Evolutionary conservation across 257 asterid genomes (phyloP).

Genomic region (Capsicum baccatum): DNA sequence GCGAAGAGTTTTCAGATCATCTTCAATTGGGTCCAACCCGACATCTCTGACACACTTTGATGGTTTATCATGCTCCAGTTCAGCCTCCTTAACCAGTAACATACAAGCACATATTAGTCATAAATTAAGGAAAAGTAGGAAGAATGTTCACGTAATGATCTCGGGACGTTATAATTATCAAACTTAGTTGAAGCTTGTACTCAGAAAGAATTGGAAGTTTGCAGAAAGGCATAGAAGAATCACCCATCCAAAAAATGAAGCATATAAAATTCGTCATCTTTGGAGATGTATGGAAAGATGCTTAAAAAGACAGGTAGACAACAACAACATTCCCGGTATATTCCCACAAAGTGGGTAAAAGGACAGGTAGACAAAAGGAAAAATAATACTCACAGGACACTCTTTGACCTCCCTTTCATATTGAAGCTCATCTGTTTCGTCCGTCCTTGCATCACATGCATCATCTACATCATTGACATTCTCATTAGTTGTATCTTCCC

Average conservation of each 20-base stretch:
- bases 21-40: constrained; percentile 87
- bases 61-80: constrained; percentile 41
- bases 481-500: constrained; percentile 41
- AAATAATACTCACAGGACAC: constrained; percentile 39
- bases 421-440: constrained; percentile 43
- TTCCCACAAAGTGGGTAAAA: neutral
- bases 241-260: neutral
- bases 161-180: neutral
- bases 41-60: constrained; percentile 63
- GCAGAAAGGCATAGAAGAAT: neutral
- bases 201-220: neutral
- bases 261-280: constrained; percentile 12
- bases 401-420: constrained; percentile 37
- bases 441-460: constrained; percentile 33
- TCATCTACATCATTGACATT: constrained; percentile 33
- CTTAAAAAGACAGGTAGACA: neutral
- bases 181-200: neutral
- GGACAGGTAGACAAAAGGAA: neutral
- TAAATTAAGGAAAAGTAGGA: neutral
- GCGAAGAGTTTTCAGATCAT: constrained; percentile 50
- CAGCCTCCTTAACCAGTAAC: constrained; percentile 49
- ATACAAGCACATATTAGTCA: constrained; percentile 22
- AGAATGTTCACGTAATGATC: neutral
- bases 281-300: neutral
- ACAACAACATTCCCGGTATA: neutral